A percentile compares a stretch with the other conserved stretches of the same genome.
These are phyloP conservation scores for Fusarium sp. DNA, from an alignment of 2,329 filamentous ascomycete species.

Conservation along the genomic window DNA sequence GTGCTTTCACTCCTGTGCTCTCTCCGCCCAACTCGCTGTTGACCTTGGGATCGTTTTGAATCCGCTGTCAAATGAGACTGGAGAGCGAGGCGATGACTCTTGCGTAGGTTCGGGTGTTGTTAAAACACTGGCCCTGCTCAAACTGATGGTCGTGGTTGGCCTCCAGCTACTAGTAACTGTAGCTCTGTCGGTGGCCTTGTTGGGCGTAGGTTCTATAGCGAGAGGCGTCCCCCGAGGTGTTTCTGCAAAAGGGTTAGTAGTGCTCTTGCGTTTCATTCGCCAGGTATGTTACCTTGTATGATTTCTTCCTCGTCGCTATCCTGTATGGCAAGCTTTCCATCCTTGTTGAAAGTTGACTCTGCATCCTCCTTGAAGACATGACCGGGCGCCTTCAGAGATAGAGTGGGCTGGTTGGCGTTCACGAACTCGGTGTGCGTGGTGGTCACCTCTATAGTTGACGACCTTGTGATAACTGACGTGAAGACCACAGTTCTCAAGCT, in stretches of 20 bases:
- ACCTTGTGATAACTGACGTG: conserved; percentile 44
- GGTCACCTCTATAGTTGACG: conserved; percentile 32
- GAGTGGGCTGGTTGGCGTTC: conserved; percentile 15
- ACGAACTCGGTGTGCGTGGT: conserved; percentile 37
- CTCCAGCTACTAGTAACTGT: not conserved
- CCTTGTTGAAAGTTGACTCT: conserved; percentile 9
- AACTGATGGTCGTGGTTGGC: conserved; percentile 11
- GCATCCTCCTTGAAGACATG: conserved; percentile 34
- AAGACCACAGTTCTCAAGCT: conserved; percentile 35
- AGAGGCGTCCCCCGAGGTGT: conserved; percentile 5
- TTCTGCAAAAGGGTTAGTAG: conserved; percentile 8
- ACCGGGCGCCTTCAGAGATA: conserved; percentile 15
- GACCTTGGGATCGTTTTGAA: conserved; percentile 47
- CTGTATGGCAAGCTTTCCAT: conserved; percentile 18
- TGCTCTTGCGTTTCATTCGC: not conserved
- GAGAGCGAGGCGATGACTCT: conserved; percentile 9
- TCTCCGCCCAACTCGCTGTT: conserved; percentile 38
- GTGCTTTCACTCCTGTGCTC: conserved; percentile 6
- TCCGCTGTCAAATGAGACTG: conserved; percentile 2
- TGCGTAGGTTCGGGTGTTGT: conserved; percentile 16
- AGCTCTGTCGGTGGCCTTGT: not conserved
- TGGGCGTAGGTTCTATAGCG: not conserved
- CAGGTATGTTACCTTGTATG: not conserved
- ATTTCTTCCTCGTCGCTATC: conserved; percentile 1
- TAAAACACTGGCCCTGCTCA: conserved; percentile 6